Evolutionary conservation across 78 protist species (phyloP), one percentile per base, ranked within the genome.

Genomic region (Cavenderia fasciculata): DNA sequence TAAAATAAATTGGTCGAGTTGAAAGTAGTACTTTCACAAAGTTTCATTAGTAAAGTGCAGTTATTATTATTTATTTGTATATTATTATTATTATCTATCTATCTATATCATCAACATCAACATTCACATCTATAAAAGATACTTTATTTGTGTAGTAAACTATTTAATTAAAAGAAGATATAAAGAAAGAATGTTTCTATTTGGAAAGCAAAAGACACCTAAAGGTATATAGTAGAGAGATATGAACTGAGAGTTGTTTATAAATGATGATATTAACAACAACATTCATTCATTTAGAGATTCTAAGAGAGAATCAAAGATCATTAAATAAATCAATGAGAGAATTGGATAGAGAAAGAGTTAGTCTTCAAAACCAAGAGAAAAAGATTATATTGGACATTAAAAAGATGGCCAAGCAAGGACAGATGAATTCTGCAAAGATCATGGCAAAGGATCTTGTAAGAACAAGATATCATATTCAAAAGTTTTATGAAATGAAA

Each of bases 391-490:
- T 96, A 3, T 57, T 40, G 14, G 99, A 98, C 59, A 97, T 98
- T 21, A 91, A 93, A 61, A 85, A 94, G 59, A 59, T 77, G 62
- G 99, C 99, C 18, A 86, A 95, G 75, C 76, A 76, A 65, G 96
- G 97, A 23, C 98, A 97, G 70, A 94, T 77, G 92, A 94, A 91
- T 7, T 68, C 96, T 10, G 96, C 90, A 40, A 77, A 93, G 57
- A 86, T 98, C 66, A 96, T 95, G 97, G 99, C 99, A 27, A 97
- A 97, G 77, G 99, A 98, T 73, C 66, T 98, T 5, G 99, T 98
- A 10, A 92, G 99, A 27, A 96, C 98, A 5, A 74, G 98, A 40
- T 65, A 57, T 23, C 86, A 94, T 34, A 34, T 92, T 44, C 62
- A 92, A 75, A 92, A 95, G 96, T 78, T 98, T 33, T 86, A 78